Percentiles rank a stretch among this genome's conserved stretches.
phyloP scores from a whole-genome alignment of 2,329 filamentous ascomycete species.

The Fusarium sambucinum region DNA sequence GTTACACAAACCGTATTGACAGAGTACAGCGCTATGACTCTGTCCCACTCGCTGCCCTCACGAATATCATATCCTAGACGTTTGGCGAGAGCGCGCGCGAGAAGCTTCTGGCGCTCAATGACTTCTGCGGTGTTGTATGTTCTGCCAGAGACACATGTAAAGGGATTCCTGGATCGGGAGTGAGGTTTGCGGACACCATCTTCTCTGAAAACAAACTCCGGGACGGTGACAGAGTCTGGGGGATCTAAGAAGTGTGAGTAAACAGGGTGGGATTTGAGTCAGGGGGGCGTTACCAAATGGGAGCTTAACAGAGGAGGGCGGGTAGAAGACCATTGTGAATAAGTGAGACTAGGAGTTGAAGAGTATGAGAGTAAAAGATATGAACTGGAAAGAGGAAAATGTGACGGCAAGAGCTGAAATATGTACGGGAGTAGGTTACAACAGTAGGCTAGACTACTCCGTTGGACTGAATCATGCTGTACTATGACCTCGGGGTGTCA shows the following conservation, averaged over 20 bases:
- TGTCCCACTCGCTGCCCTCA: constrained; percentile 82
- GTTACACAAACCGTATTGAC: constrained; percentile 75
- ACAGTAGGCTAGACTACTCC: background rate
- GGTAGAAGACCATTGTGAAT: constrained; percentile 65
- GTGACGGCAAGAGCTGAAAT: constrained; percentile 29
- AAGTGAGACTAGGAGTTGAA: background rate
- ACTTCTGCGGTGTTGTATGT: constrained; percentile 74
- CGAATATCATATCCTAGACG: constrained; percentile 79
- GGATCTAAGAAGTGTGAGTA: constrained; percentile 57
- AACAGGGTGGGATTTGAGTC: constrained; percentile 6
- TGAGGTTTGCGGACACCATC: constrained; percentile 74
- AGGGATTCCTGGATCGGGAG: constrained; percentile 74
- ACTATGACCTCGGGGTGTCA: constrained; percentile 9
- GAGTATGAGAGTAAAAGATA: background rate
- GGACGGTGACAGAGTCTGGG: constrained; percentile 79
- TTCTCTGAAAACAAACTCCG: constrained; percentile 82
- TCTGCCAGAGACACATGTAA: constrained; percentile 79
- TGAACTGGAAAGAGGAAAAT: background rate
- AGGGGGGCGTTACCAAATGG: constrained; percentile 57
- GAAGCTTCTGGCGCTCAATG: constrained; percentile 71
- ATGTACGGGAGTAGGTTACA: constrained; percentile 6
- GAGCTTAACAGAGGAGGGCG: constrained; percentile 71
- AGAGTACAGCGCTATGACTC: constrained; percentile 81
- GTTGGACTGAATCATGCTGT: background rate
- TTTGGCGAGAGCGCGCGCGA: constrained; percentile 76